Base-by-base conservation (phyloP, 306 rosid species). In the Vachellia pachyceras region DNA sequence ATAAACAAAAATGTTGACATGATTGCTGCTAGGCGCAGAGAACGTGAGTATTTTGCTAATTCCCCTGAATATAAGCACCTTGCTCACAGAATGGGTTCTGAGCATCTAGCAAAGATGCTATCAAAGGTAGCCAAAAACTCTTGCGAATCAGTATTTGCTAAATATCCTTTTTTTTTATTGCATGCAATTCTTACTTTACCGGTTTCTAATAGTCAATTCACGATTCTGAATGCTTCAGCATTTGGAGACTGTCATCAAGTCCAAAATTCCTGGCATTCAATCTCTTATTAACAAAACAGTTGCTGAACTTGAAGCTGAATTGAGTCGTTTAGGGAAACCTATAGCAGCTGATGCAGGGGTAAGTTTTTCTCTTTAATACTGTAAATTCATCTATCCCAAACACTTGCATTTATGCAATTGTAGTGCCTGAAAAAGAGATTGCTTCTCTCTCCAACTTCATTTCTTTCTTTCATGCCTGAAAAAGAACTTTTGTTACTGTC, bases 11-110 rank as follows among this genome's bases (percentile, higher is more conserved):
- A 92, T 84, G 97, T 92, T 47, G 98, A 92, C 85, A 94, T 94
- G 98, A 94, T 94, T 83, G 98, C 98, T 72, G 97, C 98, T 71
- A 91, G 98, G 77, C 97, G 90, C 72, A 91, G 95, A 69, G 98
- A 94, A 81, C 97, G 91, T 0, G 97, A 92, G 42, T 92, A 94
- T 72, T 94, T 94, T 82, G 10, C 91, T 40, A 89, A 6, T 82
- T 91, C 97, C 77, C 94, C 95, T 18, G 98, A 94, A 83, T 94
- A 94, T 87, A 92, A 77, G 87, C 98, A 92, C 85, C 90, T 94
- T 54, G 90, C 97, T 78, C 92, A 80, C 73, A 86, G 97, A 84
- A 94, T 94, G 98, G 98, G 98, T 55, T 94, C 98, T 17, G 98
- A 94, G 87, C 97, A 94, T 87, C 92, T 94, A 5, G 97, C 98